Conservation (phyloP, 352 stramenopile genomes). For the Phytophthora agathidicida region DNA sequence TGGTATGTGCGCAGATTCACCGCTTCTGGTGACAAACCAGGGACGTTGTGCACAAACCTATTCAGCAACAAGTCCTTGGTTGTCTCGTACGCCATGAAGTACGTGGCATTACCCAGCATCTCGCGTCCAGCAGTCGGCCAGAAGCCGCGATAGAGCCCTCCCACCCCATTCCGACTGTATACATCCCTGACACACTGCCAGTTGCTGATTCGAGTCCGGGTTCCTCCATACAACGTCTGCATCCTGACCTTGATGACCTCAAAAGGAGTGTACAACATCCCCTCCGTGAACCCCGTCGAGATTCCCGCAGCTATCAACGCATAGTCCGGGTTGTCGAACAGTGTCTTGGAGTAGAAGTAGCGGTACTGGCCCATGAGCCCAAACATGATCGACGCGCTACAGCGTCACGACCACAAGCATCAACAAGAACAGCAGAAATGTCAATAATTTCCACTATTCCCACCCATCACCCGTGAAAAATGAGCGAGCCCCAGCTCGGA, state of each 20-base stretch:
- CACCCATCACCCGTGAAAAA: not conserved
- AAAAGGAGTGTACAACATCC: slow-evolving; percentile 73
- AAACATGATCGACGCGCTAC: slow-evolving; percentile 70
- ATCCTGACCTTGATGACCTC: slow-evolving; percentile 81
- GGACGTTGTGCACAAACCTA: slow-evolving; percentile 47
- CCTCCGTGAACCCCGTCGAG: slow-evolving; percentile 68
- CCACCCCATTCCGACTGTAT: slow-evolving; percentile 59
- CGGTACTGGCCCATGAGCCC: slow-evolving; percentile 79
- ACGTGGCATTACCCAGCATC: slow-evolving; percentile 87
- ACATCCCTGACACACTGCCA: slow-evolving; percentile 74
- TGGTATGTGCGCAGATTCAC: slow-evolving; percentile 74
- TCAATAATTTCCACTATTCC: not conserved
- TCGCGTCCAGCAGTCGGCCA: slow-evolving; percentile 68
- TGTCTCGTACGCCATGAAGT: slow-evolving; percentile 86
- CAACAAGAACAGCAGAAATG: slow-evolving; percentile 10
- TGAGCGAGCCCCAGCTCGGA: slow-evolving; percentile 10
- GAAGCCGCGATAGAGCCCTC: slow-evolving; percentile 80
- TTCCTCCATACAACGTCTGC: slow-evolving; percentile 68
- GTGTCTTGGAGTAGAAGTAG: slow-evolving; percentile 71
- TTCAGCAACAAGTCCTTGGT: slow-evolving; percentile 70
- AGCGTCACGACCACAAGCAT: slow-evolving; percentile 1
- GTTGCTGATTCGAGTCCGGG: slow-evolving; percentile 70
- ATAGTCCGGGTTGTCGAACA: slow-evolving; percentile 60
- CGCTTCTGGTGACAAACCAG: slow-evolving; percentile 55
- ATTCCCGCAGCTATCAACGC: slow-evolving; percentile 59